A percentile compares a stretch with the other conserved stretches of the same genome.
phyloP scores from a whole-genome alignment of 495 filamentous ascomycete genomes.

The Aspergillus kassunensis region DNA sequence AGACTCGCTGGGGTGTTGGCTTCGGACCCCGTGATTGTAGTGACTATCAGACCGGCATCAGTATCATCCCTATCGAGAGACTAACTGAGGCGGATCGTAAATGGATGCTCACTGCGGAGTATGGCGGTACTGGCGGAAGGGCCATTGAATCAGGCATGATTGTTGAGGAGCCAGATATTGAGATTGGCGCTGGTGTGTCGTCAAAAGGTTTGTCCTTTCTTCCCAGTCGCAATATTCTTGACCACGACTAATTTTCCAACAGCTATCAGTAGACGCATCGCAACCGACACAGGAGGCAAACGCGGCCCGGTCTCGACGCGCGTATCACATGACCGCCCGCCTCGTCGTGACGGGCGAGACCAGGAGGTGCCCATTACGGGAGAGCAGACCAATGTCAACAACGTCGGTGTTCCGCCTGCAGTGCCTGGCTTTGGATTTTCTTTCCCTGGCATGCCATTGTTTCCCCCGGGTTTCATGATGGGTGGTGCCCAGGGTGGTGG shows the following conservation, averaged over 20 bases:
- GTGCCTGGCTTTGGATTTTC: constrained; percentile 67
- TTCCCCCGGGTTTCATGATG: constrained; percentile 62
- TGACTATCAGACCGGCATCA: constrained; percentile 89
- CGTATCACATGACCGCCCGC: constrained; percentile 43
- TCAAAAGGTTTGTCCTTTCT: constrained; percentile 61
- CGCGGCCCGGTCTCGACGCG: constrained; percentile 70
- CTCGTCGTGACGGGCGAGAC: constrained; percentile 40
- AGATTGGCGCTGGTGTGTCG: constrained; percentile 94
- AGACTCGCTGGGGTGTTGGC: constrained; percentile 97
- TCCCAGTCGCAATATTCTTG: neutral
- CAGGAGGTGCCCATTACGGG: constrained; percentile 27
- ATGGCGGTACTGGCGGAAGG: constrained; percentile 84
- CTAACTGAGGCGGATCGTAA: constrained; percentile 94
- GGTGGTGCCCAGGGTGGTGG: constrained; percentile 36
- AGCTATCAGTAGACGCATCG: constrained; percentile 81
- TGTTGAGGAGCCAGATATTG: constrained; percentile 96
- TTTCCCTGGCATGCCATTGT: constrained; percentile 65
- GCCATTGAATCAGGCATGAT: constrained; percentile 78
- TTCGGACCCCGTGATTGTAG: constrained; percentile 97
- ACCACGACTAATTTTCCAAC: constrained; percentile 6
- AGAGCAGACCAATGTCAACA: constrained; percentile 44
- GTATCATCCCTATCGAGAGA: constrained; percentile 84
- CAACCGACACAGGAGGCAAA: constrained; percentile 69
- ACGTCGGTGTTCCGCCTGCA: constrained; percentile 55
- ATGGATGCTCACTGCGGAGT: constrained; percentile 95